These are phyloP conservation scores for Calonectria pseudoturangicola DNA, from an alignment of 2,329 filamentous ascomycete species.

Conservation along the genomic window DNA sequence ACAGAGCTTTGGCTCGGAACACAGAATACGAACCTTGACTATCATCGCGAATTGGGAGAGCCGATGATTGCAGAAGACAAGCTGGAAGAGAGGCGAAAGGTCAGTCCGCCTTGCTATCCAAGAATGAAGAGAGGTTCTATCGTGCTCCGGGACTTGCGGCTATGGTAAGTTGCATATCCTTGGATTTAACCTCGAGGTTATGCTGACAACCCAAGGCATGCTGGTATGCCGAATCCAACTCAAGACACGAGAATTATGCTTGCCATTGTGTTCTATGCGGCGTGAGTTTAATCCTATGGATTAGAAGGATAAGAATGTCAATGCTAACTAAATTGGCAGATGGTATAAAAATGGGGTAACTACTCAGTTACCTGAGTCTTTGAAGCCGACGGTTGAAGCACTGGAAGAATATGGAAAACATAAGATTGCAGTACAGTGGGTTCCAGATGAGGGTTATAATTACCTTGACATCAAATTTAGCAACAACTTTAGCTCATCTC, in stretches of 20 bases:
- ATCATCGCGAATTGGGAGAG: conserved; percentile 30
- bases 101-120: conserved; percentile 13
- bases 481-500: conserved; percentile 53
- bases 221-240: conserved; percentile 16
- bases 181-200: neutral
- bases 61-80: conserved; percentile 30
- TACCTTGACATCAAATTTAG: conserved; percentile 52
- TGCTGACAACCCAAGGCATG: neutral
- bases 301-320: neutral
- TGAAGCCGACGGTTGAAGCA: conserved; percentile 10
- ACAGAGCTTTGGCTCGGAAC: conserved; percentile 34
- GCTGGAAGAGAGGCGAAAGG: conserved; percentile 26
- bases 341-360: conserved; percentile 16
- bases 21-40: conserved; percentile 32
- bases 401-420: conserved; percentile 11
- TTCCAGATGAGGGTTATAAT: conserved; percentile 32
- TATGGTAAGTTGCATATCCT: neutral
- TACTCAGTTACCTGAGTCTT: conserved; percentile 5
- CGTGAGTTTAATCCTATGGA: neutral
- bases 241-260: conserved; percentile 5
- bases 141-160: neutral
- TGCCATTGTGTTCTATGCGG: conserved; percentile 19
- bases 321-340: neutral
- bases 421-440: conserved; percentile 11
- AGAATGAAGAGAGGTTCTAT: conserved; percentile 15